Evolutionary conservation across 2,329 filamentous ascomycete species (phyloP), one percentile per base, ranked within the genome.

Genomic region (Penicillium sp.): DNA sequence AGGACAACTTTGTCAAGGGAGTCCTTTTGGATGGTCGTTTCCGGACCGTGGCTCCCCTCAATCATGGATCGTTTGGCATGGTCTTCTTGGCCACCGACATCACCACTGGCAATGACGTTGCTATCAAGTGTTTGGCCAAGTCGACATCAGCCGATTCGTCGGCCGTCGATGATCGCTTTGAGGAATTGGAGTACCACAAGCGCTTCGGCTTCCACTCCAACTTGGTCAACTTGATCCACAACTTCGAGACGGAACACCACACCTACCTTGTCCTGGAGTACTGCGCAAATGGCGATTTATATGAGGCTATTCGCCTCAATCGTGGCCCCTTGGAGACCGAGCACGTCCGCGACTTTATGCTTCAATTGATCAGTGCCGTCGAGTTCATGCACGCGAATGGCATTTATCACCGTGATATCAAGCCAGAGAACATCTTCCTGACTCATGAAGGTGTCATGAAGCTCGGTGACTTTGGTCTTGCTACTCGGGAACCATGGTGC

Each of bases 51-150:
- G 88, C 90, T 59, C 90, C 93, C 49, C 86, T 98, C 74, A 98
- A 98, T 68, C 90, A 96, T 79, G 93, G 93, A 61, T 97, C 93
- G 47, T 98, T 97, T 66, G 93, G 93, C 66, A 94, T 97, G 88
- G 93, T 98, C 62, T 96, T 96, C 73, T 84, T 90, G 73, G 93
- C 91, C 51, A 85, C 80, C 67, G 90, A 98, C 68, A 76, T 84
- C 56, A 68, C 77, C 55, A 95, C 87, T 51, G 81, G 84, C 59
- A 78, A 93, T 50, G 80, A 82, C 50, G 93, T 98, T 59, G 93
- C 93, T 53, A 87, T 98, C 79, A 98, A 98, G 75, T 96, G 91
- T 70, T 76, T 97, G 69, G 90, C 89, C 65, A 98, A 97, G 78
- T 80, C 81, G 60, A 76, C 80, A 8, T 82, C 85, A 40, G 73